Evolutionary conservation across 2,329 filamentous ascomycete genomes (phyloP), one percentile per base, ranked within the genome.

Genomic region (Calonectria pseudoturangicola): DNA sequence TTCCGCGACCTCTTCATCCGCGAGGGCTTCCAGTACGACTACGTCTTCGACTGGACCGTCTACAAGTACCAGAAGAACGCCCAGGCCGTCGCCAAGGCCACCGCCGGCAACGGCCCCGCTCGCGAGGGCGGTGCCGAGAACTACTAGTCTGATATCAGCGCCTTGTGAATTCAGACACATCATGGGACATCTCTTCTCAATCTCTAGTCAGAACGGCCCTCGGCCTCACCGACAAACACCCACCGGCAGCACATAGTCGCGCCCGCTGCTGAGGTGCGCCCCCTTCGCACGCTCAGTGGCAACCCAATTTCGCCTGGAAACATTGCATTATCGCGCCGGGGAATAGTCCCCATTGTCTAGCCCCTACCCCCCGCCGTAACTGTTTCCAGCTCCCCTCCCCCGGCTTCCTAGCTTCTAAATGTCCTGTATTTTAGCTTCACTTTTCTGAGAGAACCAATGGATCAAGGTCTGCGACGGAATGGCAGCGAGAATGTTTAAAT

Each of bases 51-150:
- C 88, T 99, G 97, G 97, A 99, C 97, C 73, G 97, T 98, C 82
- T 98, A 98, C 92, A 98, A 98, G 90, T 98, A 98, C 90, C 96
- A 98, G 91, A 98, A 98, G 93, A 98, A 98, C 81, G 96, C 96
- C 68, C 95, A 97, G 88, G 95, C 58, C 16, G 36, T 28, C 8
- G 36, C 36, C 58, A 43, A 43, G 36, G 25, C 58, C 25, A n/a
- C 58, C 18, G 36, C 36, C 58, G 58, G 36, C 58, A 30, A n/a
- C 58, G 58, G 58, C 15, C 36, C 58, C 39, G 41, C 58, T 8
- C 27, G 36, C 8, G 58, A 62, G 36, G 41, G 39, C 6, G 58
- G 41, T 5, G 15, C 39, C 18, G 58, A 62, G 58, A 16, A 21
- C 58, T 45, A 62, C 41, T 43, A 62, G 48, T 51, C 54, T 54